Conservation (phyloP, 2,329 filamentous ascomycete species). For the Pseudocercospora eumusae region DNA sequence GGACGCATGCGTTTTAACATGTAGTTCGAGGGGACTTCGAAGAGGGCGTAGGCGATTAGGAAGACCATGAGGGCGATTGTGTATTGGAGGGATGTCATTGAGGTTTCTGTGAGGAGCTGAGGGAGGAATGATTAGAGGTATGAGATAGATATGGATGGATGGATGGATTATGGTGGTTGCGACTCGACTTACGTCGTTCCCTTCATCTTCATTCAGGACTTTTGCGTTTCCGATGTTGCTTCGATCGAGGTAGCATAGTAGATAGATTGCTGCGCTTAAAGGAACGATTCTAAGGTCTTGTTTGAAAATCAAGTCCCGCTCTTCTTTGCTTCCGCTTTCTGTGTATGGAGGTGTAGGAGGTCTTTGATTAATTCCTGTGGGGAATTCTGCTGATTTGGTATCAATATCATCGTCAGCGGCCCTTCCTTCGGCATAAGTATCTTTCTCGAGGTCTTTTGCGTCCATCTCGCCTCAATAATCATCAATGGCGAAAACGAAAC, state of each 20-base stretch:
- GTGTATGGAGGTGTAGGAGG: not conserved
- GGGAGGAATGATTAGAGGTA: not conserved
- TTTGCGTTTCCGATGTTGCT: constrained; percentile 56
- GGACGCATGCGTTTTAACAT: constrained; percentile 49
- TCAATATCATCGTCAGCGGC: not conserved
- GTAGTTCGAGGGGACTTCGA: constrained; percentile 49
- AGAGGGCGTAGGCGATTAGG: constrained; percentile 55
- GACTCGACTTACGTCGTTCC: constrained; percentile 54
- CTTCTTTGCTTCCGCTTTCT: constrained; percentile 15
- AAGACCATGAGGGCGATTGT: constrained; percentile 54
- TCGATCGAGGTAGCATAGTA: constrained; percentile 67
- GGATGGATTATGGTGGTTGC: too few species aligned
- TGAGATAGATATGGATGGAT: not conserved
- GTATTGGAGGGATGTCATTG: constrained; percentile 64
- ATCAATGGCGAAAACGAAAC: not conserved
- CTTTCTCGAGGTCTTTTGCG: not conserved
- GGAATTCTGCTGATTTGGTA: constrained; percentile 1
- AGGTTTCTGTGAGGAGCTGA: constrained; percentile 58
- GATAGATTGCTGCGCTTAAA: constrained; percentile 63
- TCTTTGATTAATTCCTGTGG: constrained; percentile 1
- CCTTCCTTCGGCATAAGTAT: not conserved
- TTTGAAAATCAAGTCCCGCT: constrained; percentile 27
- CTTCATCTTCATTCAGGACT: constrained; percentile 62
- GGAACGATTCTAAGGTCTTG: constrained; percentile 67
- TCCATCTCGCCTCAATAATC: not conserved